A percentile compares a stretch with the other conserved stretches of the same genome.
Evolutionary conservation across 2,329 filamentous ascomycete species (phyloP).

Genomic region (Apiospora phragmitis): DNA sequence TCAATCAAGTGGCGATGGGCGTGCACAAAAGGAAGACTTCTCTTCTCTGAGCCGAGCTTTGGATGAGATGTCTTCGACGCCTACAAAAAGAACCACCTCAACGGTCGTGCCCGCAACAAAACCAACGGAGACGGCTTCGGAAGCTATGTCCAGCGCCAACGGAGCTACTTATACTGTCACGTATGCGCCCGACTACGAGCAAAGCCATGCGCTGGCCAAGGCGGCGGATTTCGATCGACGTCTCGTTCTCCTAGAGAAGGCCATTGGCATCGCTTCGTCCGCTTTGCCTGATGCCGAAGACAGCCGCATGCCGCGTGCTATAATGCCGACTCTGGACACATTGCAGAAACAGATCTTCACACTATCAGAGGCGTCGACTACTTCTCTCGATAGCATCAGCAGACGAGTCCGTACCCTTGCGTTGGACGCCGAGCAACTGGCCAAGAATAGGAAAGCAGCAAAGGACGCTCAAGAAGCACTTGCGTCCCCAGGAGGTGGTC

Average conservation of each 20-base stretch:
- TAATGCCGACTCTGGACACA: conserved; percentile 78
- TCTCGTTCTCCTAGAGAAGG: conserved; percentile 75
- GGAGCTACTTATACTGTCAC: conserved; percentile 63
- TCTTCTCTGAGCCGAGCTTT: conserved; percentile 71
- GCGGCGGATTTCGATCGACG: conserved; percentile 86
- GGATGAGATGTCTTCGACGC: conserved; percentile 58
- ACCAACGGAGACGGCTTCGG: conserved; percentile 23
- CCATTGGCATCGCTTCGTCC: conserved; percentile 75
- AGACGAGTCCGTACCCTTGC: conserved; percentile 69
- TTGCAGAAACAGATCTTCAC: conserved; percentile 80
- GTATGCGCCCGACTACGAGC: conserved; percentile 64
- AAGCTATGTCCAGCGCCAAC: conserved; percentile 21
- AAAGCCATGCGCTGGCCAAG: conserved; percentile 72
- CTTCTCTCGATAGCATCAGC: conserved; percentile 71
- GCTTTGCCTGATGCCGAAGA: conserved; percentile 63
- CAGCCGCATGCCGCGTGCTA: conserved; percentile 61
- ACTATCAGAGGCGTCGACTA: conserved; percentile 70
- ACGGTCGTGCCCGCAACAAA: conserved; percentile 22
- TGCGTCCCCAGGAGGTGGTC: conserved; percentile 43
- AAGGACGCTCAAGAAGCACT: conserved; percentile 63
- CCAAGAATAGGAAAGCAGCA: conserved; percentile 63
- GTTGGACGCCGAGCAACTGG: conserved; percentile 71
- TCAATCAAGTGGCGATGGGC: conserved; percentile 35
- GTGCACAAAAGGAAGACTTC: conserved; percentile 56
- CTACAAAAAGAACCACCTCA: conserved; percentile 11